A percentile compares a stretch with the other conserved stretches of the same genome.
Evolutionary conservation across 495 filamentous ascomycete genomes (phyloP).

Genomic region (Neurospora cerealis): DNA sequence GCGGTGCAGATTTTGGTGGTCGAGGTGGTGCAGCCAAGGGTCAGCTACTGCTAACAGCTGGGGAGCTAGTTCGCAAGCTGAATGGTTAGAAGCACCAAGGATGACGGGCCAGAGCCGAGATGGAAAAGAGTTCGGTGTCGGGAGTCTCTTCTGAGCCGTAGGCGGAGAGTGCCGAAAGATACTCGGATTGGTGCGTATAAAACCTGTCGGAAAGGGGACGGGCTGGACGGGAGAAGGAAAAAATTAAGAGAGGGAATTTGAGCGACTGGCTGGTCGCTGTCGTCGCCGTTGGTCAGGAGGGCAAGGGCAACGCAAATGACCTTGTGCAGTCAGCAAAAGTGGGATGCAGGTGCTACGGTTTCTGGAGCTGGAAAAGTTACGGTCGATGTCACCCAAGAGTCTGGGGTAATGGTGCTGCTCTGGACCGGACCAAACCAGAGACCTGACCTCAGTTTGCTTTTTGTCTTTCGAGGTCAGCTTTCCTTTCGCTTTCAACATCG

Average conservation of each 20-base stretch:
- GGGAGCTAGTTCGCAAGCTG: not conserved
- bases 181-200: not conserved
- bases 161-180: not conserved
- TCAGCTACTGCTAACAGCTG: not conserved
- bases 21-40: not conserved
- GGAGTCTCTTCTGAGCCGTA: not conserved
- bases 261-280: not conserved
- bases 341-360: not conserved
- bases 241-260: not conserved
- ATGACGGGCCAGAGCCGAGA: not conserved
- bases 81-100: not conserved
- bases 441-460: not conserved
- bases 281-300: not conserved
- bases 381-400: not conserved
- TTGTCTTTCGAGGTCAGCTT: not conserved
- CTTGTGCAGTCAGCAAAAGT: not conserved
- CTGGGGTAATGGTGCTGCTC: not conserved
- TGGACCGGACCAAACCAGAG: not conserved
- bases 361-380: not conserved
- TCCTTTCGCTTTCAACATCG: no score
- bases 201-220: not conserved
- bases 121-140: not conserved
- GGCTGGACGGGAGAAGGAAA: not conserved
- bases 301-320: not conserved
- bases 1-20: not conserved